These are phyloP conservation scores for Priceomyces fermenticarens DNA, from an alignment of 805 yeast genomes.

Conservation along the genomic window DNA sequence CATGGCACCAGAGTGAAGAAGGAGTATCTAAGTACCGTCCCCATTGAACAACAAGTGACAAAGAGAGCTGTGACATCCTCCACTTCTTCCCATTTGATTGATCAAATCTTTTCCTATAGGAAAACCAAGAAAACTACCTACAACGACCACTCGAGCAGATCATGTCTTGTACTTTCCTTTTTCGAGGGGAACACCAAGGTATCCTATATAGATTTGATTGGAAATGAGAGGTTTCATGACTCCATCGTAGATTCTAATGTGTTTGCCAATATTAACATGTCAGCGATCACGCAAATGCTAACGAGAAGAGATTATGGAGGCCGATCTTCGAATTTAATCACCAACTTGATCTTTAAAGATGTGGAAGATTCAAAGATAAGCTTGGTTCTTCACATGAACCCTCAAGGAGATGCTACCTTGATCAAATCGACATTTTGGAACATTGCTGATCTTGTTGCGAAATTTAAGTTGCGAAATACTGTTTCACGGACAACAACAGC, in stretches of 20 bases:
- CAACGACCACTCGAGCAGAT: conserved; percentile 19
- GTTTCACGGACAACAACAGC: neutral
- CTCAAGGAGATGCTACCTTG: conserved; percentile 19
- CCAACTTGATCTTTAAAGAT: conserved; percentile 24
- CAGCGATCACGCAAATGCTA: conserved; percentile 26
- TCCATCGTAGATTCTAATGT: conserved; percentile 12
- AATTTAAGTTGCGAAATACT: conserved; percentile 10
- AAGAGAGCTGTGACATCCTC: conserved; percentile 6
- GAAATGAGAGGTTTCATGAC: conserved; percentile 24
- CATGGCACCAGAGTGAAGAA: conserved; percentile 9
- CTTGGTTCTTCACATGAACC: conserved; percentile 26
- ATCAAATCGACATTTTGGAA: conserved; percentile 25
- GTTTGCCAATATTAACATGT: conserved; percentile 25
- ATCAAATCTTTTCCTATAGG: conserved; percentile 15
- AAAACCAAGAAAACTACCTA: conserved; percentile 17
- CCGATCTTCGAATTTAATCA: conserved; percentile 23
- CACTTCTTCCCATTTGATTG: conserved; percentile 6
- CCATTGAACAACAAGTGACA: conserved; percentile 14
- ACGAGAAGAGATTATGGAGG: conserved; percentile 11
- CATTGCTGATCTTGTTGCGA: conserved; percentile 19
- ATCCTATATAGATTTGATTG: conserved; percentile 28
- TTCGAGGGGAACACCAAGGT: conserved; percentile 14
- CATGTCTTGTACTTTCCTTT: conserved; percentile 25
- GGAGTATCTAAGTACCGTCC: conserved; percentile 7
- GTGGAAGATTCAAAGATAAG: conserved; percentile 8